Evolutionary conservation across 1,284 basidiomycete genomes (phyloP).

Genomic region (Cystobasidium sp.): DNA sequence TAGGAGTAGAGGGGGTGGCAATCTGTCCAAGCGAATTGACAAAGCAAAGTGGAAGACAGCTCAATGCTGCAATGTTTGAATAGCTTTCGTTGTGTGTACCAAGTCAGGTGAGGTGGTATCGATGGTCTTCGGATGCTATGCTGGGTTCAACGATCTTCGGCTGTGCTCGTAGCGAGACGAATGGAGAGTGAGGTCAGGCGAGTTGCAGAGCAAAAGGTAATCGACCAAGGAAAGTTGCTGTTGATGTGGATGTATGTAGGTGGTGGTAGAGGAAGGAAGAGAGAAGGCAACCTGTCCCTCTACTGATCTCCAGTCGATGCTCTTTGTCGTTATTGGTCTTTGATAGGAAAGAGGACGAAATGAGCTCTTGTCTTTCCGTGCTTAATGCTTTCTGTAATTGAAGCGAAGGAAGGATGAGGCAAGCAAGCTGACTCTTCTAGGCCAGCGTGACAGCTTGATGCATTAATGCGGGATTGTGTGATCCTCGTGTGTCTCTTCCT

Average conservation of each 20-base stretch:
- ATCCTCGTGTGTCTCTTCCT: neutral
- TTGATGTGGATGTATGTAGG: neutral
- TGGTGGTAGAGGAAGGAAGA: neutral
- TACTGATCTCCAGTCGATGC: neutral
- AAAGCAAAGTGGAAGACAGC: neutral
- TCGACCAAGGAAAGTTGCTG: neutral
- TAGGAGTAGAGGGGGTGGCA: slow-evolving; percentile 16
- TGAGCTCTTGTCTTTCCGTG: neutral
- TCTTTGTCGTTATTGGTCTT: too few relatives aligned
- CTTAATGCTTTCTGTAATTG: slow-evolving; percentile 3
- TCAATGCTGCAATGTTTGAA: neutral
- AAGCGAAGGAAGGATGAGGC: neutral
- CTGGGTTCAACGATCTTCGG: neutral
- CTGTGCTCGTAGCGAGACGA: neutral
- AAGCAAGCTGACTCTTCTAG: slow-evolving; percentile 21
- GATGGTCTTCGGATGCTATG: neutral
- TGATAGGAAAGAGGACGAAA: neutral
- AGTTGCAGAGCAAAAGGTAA: neutral
- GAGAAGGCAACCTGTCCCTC: neutral
- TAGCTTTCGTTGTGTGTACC: too few relatives aligned
- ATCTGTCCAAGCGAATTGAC: neutral
- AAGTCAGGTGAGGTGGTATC: neutral
- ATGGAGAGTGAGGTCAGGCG: neutral
- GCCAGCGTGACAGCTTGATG: slow-evolving; percentile 17
- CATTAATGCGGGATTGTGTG: slow-evolving; percentile 22